Base-by-base conservation (phyloP, 305 asterid species). In the Andrographis paniculata region DNA sequence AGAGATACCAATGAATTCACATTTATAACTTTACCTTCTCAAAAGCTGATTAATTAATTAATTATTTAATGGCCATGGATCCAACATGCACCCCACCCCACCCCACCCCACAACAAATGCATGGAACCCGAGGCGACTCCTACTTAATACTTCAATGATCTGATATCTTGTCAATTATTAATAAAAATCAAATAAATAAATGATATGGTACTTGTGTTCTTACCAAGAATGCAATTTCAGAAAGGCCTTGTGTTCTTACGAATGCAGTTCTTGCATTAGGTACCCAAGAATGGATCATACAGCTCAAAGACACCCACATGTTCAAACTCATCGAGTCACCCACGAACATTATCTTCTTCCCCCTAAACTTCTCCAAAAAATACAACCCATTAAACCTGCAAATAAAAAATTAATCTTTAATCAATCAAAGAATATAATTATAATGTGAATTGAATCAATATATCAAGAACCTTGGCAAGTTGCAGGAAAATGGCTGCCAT, bases 251-350 rank as follows among this genome's bases (percentile, higher is more conserved):
- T n/a, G 59, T 71, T 39, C 53, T 56, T 12, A 74, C 44, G 35
- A 77, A 21, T 17, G 76, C 56, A 40, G 75, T 64, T 58, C 50
- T 61, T 0, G 87, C 64, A 3, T 53, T 67, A 0, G 96, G 94
- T 13, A 70, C 78, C 72, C 65, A 67, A 20, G 96, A 71, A 31
- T 83, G 94, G 49, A 87, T 67, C 93, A 83, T 70, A 70, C 96
- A 87, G 72, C 91, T 78, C 68, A 87, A 58, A 14, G 96, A 87
- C 30, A 80, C 75, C 96, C 96, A 87, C 75, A 83, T 83, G 76
- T 87, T 87, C 64, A 78, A 64, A 75, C 96, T 83, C 80, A 87
- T 56, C 59, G 96, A 87, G 63, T 87, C 96, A 3, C 96, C 96
- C 35, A 87, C 96, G 45, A 83, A 87, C 94, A 87, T 83, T 16